phyloP scores from a whole-genome alignment of 1,139 yeast species.

The Taiozyma sp. region DNA sequence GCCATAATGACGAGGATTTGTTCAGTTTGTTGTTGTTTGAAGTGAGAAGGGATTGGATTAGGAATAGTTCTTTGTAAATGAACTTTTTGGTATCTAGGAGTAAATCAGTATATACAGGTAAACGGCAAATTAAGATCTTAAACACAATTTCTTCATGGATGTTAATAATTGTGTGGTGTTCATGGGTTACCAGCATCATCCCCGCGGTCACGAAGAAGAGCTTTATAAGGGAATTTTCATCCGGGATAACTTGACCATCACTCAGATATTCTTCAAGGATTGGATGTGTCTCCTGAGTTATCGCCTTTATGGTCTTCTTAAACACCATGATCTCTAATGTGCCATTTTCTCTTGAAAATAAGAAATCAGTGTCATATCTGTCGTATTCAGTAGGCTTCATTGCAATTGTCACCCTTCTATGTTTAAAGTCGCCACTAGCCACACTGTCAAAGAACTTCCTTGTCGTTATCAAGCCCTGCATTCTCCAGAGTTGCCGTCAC shows the following conservation, averaged over 20 bases:
- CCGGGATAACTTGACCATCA: slow-evolving; percentile 1
- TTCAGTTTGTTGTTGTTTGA: slow-evolving; percentile 35
- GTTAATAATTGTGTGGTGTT: slow-evolving; percentile 32
- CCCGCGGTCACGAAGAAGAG: slow-evolving; percentile 29
- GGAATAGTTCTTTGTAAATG: slow-evolving; percentile 22
- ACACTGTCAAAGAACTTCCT: slow-evolving; percentile 10
- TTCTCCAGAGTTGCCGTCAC: background rate
- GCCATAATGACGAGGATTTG: slow-evolving; percentile 42
- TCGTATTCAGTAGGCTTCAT: slow-evolving; percentile 1
- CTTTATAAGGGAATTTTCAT: slow-evolving; percentile 5
- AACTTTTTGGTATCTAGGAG: slow-evolving; percentile 11
- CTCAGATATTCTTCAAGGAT: slow-evolving; percentile 12
- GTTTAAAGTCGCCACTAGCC: slow-evolving; percentile 7
- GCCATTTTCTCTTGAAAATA: slow-evolving; percentile 12
- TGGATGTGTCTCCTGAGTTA: slow-evolving; percentile 29
- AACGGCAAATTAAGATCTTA: slow-evolving; percentile 2
- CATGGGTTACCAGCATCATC: slow-evolving; percentile 35
- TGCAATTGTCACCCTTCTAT: slow-evolving; percentile 18
- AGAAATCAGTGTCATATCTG: slow-evolving; percentile 12
- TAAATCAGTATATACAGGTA: slow-evolving; percentile 7
- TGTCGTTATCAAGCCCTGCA: slow-evolving; percentile 1
- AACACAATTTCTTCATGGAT: slow-evolving; percentile 25
- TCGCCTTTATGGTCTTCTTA: slow-evolving; percentile 22
- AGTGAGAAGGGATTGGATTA: slow-evolving; percentile 29
- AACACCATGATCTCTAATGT: slow-evolving; percentile 27